A percentile compares a stretch with the other conserved stretches of the same genome.
Evolutionary conservation across 225 moss, liverwort and hornwort species (phyloP).

Genomic region (Anthoceros angustus): DNA sequence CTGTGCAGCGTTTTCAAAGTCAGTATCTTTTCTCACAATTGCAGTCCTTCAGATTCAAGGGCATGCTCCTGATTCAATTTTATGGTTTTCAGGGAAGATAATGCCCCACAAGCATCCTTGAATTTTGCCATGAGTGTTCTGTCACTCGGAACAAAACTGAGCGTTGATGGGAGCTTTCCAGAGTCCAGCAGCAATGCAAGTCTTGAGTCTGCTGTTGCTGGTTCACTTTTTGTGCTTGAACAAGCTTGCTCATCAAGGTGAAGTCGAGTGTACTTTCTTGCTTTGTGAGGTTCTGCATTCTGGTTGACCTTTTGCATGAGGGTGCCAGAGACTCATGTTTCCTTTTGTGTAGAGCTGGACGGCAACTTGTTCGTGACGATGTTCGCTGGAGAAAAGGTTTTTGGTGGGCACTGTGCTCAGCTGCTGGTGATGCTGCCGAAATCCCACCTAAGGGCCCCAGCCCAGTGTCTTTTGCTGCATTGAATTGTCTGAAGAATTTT

Average conservation of each 20-base stretch:
- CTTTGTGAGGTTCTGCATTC: neutral
- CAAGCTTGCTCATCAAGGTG: constrained; percentile 68
- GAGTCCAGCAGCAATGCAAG: constrained; percentile 55
- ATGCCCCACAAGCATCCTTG: constrained; percentile 57
- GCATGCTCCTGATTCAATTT: neutral
- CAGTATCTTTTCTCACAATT: constrained; percentile 3
- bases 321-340: neutral
- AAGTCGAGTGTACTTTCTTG: constrained; percentile 2
- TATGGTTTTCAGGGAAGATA: constrained; percentile 44
- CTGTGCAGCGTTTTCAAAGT: constrained; percentile 64
- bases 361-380: constrained; percentile 76
- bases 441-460: constrained; percentile 79
- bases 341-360: constrained; percentile 41
- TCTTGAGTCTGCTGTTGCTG: constrained; percentile 80
- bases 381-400: constrained; percentile 90
- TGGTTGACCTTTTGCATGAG: neutral
- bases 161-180: constrained; percentile 34
- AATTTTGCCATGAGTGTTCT: constrained; percentile 79
- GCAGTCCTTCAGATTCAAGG: neutral
- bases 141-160: constrained; percentile 66
- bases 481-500: constrained; percentile 90
- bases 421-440: constrained; percentile 84
- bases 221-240: constrained; percentile 73
- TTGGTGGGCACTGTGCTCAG: constrained; percentile 83
- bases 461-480: constrained; percentile 75